These are phyloP conservation scores for Plenodomus biglobosus DNA, from an alignment of 2,329 filamentous ascomycete genomes.

Conservation along the genomic window DNA sequence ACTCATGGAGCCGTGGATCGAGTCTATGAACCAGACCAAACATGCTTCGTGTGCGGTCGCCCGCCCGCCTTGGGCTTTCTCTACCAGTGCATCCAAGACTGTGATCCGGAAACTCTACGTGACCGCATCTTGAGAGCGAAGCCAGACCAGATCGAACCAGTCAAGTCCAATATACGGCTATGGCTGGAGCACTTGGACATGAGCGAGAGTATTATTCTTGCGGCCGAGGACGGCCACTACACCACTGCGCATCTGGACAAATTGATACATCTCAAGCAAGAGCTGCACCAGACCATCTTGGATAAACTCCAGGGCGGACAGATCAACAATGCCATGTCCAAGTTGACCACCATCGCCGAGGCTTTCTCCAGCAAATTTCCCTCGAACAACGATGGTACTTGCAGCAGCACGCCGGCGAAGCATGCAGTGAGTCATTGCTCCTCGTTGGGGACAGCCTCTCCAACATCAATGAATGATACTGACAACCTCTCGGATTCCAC, in stretches of 20 bases:
- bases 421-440: conserved; percentile 20
- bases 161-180: conserved; percentile 23
- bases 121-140: conserved; percentile 1
- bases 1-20: conserved; percentile 70
- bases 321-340: conserved; percentile 21
- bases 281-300: conserved; percentile 33
- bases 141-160: not conserved
- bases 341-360: conserved; percentile 12
- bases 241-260: conserved; percentile 33
- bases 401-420: conserved; percentile 11
- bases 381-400: conserved; percentile 25
- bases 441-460: no score
- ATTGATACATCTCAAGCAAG: conserved; percentile 36
- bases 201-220: conserved; percentile 38
- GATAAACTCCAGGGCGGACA: conserved; percentile 20
- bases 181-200: conserved; percentile 34
- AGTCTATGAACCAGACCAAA: conserved; percentile 55
- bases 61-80: conserved; percentile 67
- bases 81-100: conserved; percentile 70
- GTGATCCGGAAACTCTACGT: conserved; percentile 10
- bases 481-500: conserved; percentile 5
- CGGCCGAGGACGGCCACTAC: conserved; percentile 40
- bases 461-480: conserved; percentile 1
- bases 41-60: conserved; percentile 62
- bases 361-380: conserved; percentile 14